Evolutionary conservation across 768 basidiomycete genomes (phyloP).

Genomic region (Suillus decipiens): DNA sequence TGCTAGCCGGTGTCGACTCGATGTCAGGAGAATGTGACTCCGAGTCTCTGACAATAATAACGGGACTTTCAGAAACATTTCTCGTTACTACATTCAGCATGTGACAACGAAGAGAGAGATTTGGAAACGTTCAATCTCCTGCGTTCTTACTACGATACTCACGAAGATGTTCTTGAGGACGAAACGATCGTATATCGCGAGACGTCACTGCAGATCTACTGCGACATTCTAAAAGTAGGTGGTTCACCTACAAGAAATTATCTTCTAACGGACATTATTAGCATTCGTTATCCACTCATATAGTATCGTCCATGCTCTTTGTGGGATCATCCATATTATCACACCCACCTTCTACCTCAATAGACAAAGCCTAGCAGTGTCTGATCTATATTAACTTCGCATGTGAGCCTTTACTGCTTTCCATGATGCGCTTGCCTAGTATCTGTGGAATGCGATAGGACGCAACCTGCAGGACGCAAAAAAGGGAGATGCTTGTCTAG

Average conservation of each 20-base stretch:
- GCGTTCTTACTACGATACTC: too few species aligned
- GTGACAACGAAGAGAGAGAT: too few species aligned
- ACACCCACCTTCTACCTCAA: not conserved
- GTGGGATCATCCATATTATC: not conserved
- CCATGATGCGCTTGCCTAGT: not conserved
- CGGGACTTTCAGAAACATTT: too few species aligned
- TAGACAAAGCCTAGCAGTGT: constrained; percentile 47
- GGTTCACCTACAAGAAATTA: not conserved
- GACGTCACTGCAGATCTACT: not conserved
- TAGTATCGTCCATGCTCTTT: not conserved
- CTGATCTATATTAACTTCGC: too few species aligned
- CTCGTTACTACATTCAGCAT: too few species aligned
- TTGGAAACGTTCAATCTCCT: too few species aligned
- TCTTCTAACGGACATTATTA: too few species aligned
- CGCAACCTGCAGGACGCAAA: not conserved
- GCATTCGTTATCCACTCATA: too few species aligned
- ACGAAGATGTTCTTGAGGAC: too few species aligned
- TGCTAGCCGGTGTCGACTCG: not conserved
- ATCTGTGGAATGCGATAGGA: not conserved
- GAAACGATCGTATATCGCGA: too few species aligned
- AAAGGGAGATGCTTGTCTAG: not conserved
- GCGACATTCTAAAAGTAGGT: not conserved
- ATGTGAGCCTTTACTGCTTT: not conserved
- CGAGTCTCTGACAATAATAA: too few species aligned
- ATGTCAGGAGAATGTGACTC: too few species aligned